These are phyloP conservation scores for Oehlia diaphana DNA, from an alignment of 192 early-diverging fungal genomes.

Conservation along the genomic window DNA sequence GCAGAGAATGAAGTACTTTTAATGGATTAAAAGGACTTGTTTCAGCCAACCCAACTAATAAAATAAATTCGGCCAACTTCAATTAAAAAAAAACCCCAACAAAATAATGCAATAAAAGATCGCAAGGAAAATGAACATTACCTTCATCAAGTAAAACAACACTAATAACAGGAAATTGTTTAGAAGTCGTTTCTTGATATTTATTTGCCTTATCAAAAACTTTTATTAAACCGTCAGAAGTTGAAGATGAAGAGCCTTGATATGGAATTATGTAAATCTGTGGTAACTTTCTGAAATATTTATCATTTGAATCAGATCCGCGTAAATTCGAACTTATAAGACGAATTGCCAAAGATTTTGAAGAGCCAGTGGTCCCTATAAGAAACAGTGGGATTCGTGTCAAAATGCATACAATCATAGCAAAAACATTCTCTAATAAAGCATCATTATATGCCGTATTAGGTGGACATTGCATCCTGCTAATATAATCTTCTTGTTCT, in stretches of 20 bases:
- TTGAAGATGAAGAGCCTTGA: conserved; percentile 20
- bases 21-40: not conserved
- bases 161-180: conserved; percentile 11
- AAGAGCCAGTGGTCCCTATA: conserved; percentile 17
- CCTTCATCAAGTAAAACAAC: conserved; percentile 28
- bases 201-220: conserved; percentile 18
- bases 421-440: conserved; percentile 14
- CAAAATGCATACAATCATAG: conserved; percentile 28
- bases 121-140: not conserved
- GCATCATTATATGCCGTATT: not conserved
- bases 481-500: conserved; percentile 25
- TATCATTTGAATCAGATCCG: conserved; percentile 22
- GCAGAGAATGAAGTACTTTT: not conserved
- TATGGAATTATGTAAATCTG: conserved; percentile 28
- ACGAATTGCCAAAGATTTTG: conserved; percentile 27
- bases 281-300: conserved; percentile 15
- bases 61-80: not conserved
- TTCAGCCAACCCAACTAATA: conserved; percentile 25
- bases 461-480: not conserved
- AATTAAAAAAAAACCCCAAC: no score
- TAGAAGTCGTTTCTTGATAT: conserved; percentile 9
- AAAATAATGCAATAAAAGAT: no score
- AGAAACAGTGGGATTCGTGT: conserved; percentile 21
- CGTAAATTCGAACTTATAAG: conserved; percentile 27
- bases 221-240: conserved; percentile 30